Evolutionary conservation across 148 eudicot genomes (phyloP).

Genomic region (Suaeda aralocaspica): DNA sequence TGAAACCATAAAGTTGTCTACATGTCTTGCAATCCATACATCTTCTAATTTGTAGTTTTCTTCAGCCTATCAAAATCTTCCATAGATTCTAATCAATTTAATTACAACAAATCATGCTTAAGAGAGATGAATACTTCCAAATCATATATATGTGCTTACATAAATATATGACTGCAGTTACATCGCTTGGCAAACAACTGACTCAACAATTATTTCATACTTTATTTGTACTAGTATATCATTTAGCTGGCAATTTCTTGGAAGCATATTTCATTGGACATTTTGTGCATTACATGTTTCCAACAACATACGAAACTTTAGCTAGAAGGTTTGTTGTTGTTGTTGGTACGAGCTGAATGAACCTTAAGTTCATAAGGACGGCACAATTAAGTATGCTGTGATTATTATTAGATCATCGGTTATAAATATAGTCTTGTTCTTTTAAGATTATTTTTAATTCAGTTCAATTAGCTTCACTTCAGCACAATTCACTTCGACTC

Average conservation of each 20-base stretch:
- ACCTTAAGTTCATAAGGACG: too few species aligned
- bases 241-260: conserved; percentile 2
- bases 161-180: background rate
- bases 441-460: too few species aligned
- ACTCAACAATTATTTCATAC: background rate
- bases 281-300: background rate
- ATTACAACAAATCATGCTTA: background rate
- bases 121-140: background rate
- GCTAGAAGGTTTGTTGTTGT: too few species aligned
- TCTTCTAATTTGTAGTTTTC: background rate
- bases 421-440: too few species aligned
- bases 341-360: too few species aligned
- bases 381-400: too few species aligned
- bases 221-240: too few species aligned
- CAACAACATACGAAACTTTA: too few species aligned
- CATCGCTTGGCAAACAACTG: background rate
- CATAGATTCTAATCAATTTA: background rate
- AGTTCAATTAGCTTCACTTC: too few species aligned
- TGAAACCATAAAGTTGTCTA: too few species aligned
- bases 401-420: too few species aligned
- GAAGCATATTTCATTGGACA: background rate
- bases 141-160: background rate
- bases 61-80: background rate
- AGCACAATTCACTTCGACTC: too few species aligned
- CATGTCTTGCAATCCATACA: background rate